Evolutionary conservation across 2,329 filamentous ascomycete genomes (phyloP), one percentile per base, ranked within the genome.

Genomic region (Canariomyces notabilis): DNA sequence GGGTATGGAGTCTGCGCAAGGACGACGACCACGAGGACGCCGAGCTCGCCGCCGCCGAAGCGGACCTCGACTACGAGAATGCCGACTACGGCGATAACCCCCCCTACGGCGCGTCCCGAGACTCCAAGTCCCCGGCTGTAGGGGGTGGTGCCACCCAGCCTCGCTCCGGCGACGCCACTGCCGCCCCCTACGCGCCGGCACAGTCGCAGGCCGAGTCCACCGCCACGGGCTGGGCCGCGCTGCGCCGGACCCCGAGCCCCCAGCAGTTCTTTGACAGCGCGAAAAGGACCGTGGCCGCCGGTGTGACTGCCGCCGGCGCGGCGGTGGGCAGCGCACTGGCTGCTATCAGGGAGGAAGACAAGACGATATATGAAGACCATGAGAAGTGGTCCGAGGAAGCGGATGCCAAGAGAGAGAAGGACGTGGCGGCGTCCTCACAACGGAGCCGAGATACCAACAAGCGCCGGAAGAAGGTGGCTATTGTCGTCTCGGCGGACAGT

Each of bases 381-480:
- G 86, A 88, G 63, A 82, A 88, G 42, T 96, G 91, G 91, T 89
- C 85, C 12, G 89, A 96, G 65, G 90, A 96, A 68, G 87, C 85
- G 18, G 84, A 87, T 57, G 77, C 85, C 39, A 80, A 85, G 60
- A 71, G 71, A 56, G 70, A 75, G 44, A 71, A 70, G 44, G 55
- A 61, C 48, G 47, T 64, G 9, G 9, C 48, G 41, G 49, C 11
- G 26, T 41, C 50, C 29, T 56, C 70, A 31, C 57, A 63, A n/a
- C n/a, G n/a, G 49, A 48, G 64, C 48, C 51, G 62, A 56, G 57
- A 64, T 41, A 50, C 66, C 41, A 52, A 63, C 42, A 79, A 72
- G 59, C 76, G 74, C 58, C 79, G 80, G 59, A 93, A 83, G 72
- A 89, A 82, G 0, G 87, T 96, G n/a, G 89, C 83, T 6, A 80